Evolutionary conservation across 169 alveolate genomes (phyloP), one percentile per base, ranked within the genome.

Genomic region (Eimeria acervulina): DNA sequence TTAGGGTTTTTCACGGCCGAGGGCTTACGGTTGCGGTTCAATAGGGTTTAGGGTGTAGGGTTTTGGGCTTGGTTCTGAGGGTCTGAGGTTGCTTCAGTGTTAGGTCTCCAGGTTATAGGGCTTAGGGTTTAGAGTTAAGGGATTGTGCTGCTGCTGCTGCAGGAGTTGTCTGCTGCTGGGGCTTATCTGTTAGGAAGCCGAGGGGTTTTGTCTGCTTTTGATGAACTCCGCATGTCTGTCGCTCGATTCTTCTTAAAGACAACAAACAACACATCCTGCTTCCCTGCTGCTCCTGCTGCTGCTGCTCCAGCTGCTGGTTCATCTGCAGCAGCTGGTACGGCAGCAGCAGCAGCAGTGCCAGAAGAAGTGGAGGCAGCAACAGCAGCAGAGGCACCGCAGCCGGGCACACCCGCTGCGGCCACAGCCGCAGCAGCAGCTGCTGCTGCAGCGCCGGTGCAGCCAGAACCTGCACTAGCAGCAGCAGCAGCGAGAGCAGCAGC

Each of bases 91-190:
- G n/a, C n/a, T n/a, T n/a, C n/a, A n/a, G n/a, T n/a, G n/a, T n/a
- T n/a, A n/a, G 33, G 51, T 28, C 7, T 33, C 31, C 23, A 40
- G 21, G 10, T 38, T 78, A 1, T 0, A 19, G 3, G 21, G n/a
- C 63, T 36, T 10, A 36, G 63, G 63, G 89, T 78, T 17, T 42
- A 28, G 33, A 40, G 42, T 31, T n/a, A 1, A 80, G 68, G 17
- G 63, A 23, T 52, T 36, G 38, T 59, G 55, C 42, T 33, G 63
- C 52, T 36, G 84, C n/a, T 72, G 10, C 23, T 31, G 21, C 28
- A 91, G 95, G 95, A 91, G 51, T 52, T 72, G 59, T n/a, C 84
- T 47, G 95, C 95, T 31, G 95, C 95, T 13, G 95, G 84, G 21
- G 90, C 81, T 15, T 91, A 91, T 33, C 66, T 91, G 36, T 31